Base-by-base conservation (phyloP, 1,284 basidiomycete genomes). In the Afroboletus lepidellus region DNA sequence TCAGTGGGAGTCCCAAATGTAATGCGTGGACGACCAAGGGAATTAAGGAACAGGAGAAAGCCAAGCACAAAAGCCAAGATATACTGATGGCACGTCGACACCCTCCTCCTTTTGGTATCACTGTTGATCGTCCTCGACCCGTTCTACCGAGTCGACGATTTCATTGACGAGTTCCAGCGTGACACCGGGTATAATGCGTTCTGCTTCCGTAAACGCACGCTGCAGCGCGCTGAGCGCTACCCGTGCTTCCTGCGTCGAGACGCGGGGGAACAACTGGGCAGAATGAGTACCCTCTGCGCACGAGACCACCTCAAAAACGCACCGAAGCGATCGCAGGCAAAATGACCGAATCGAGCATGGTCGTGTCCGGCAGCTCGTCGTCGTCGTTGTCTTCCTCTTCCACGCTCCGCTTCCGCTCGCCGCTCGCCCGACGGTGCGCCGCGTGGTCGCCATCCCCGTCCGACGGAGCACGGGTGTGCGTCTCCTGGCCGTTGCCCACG, bases 331-430 rank as follows among this genome's bases (percentile, higher is more conserved):
- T 87, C 16, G 93, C 94, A 21, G 94, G 94, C 33, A 96, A 74
- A 53, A 97, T 87, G 30, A 98, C 94, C n/a, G 92, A 92, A 64
- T 96, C 92, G 42, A 97, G 76, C 85, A 98, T 96, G 23, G 89
- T 86, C 25, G 87, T 90, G 63, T 92, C 90, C 12, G 89, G 86
- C 39, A 91, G 78, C 45, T 90, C 89, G 27, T 85, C 84, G 13
- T 85, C 84, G 16, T 79, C 77, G 24, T 83, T 61, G 33, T 34
- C 32, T 13, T 33, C 74, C 24, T 30, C 29, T 3, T 77, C 74
- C 24, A 34, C 34, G 6, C 70, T 70, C 59, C 74, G 60, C 57
- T 78, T 79, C 50, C 74, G 72, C 42, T 74, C 70, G 39, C 74
- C 46, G 9, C 61, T 56, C 8, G 50, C 44, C 45, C 66, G 78